Evolutionary conservation across 768 basidiomycete genomes (phyloP), one percentile per base, ranked within the genome.

Genomic region (Pisolithus microcarpus): DNA sequence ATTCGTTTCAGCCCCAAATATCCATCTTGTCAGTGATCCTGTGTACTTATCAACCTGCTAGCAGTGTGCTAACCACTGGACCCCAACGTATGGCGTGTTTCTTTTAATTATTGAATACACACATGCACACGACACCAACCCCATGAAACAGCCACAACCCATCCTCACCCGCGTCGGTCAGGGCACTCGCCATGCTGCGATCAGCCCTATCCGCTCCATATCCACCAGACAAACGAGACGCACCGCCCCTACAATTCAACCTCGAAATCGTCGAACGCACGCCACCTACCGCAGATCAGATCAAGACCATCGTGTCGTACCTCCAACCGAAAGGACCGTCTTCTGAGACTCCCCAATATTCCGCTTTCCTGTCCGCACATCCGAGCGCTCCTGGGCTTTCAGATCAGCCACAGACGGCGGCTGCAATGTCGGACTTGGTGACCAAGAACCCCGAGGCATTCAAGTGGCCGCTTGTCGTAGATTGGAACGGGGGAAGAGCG

Each of bases 381-480:
- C 84, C 82, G 0, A 68, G 78, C 0, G 52, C 61, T 1, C 47
- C 70, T 15, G 67, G 71, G 38, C 69, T 67, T 18, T 65, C 64
- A 2, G 70, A 70, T 11, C 63, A 60, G 52, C 67, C 74, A 0
- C 70, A 78, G 7, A 75, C 65, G 24, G 57, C 76, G 0, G 65
- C 73, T 5, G 75, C 65, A 7, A 69, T 89, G 8, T 69, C 69
- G 2, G 66, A 74, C 26, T 71, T 87, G 9, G 85, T 73, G 0
- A 57, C 68, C 40, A 70, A 72, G 64, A 81, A 81, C 51, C 84
- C 81, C 1, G 72, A 72, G 13, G 79, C 78, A 15, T 65, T 88
- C 56, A 86, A 81, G 53, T 90, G 85, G 86, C 87, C 87, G 0
- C 76, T 90, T 43, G 84, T 90, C 0, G 87, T 90, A 2, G 81